phyloP scores from a whole-genome alignment of 73 alveolate species.

The Paramecium bursaria region DNA sequence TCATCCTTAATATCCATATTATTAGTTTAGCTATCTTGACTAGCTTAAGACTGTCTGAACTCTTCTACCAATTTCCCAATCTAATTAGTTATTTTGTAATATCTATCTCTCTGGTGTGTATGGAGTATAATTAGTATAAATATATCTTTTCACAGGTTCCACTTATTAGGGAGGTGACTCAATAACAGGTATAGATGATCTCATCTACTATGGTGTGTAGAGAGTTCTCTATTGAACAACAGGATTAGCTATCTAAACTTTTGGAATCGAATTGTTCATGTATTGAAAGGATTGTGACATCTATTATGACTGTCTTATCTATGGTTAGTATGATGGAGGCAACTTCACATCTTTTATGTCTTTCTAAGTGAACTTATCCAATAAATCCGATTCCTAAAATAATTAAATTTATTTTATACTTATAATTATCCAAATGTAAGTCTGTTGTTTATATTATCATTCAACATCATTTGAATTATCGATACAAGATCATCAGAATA shows the following conservation, averaged over 20 bases:
- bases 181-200: background rate
- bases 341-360: background rate
- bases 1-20: slow-evolving; percentile 6
- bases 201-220: background rate
- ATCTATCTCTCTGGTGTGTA: slow-evolving; percentile 28
- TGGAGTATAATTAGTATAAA: background rate
- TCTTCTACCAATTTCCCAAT: slow-evolving; percentile 11
- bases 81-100: too few relatives aligned
- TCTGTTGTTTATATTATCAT: background rate
- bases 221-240: background rate
- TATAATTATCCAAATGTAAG: background rate
- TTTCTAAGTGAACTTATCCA: background rate
- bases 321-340: background rate
- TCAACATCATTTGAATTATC: background rate
- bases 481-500: slow-evolving; percentile 18
- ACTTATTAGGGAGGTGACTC: background rate
- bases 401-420: slow-evolving; percentile 1
- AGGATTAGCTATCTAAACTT: background rate
- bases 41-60: slow-evolving; percentile 1
- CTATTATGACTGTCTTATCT: background rate
- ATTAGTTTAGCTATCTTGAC: slow-evolving; percentile 27
- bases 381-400: background rate
- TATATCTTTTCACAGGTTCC: background rate
- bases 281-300: background rate
- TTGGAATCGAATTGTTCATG: background rate